Conservation (phyloP, 1,284 basidiomycete species). For the Agaricales sp. region DNA sequence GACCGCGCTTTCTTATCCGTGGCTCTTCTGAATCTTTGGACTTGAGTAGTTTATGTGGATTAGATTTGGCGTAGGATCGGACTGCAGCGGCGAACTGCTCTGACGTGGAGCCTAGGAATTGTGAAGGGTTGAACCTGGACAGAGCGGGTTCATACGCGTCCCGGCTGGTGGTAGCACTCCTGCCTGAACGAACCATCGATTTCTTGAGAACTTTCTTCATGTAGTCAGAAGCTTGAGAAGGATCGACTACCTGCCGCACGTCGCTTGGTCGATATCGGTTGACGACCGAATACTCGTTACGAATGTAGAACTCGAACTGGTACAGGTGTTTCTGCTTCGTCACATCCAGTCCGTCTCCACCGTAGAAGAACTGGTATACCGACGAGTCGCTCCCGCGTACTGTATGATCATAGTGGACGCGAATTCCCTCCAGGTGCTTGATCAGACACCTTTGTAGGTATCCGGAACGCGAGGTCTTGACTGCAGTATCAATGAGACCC, state of each 20-base stretch:
- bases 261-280: constrained; percentile 63
- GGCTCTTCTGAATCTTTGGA: constrained; percentile 35
- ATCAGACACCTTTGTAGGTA: constrained; percentile 98
- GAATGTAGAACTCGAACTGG: constrained; percentile 90
- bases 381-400: constrained; percentile 93
- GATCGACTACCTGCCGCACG: constrained; percentile 53
- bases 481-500: constrained; percentile 98
- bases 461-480: constrained; percentile 97
- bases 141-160: constrained; percentile 65
- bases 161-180: constrained; percentile 32
- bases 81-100: constrained; percentile 86
- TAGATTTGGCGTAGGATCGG: constrained; percentile 72
- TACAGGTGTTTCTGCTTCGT: constrained; percentile 90
- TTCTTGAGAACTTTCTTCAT: constrained; percentile 91
- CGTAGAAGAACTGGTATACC: constrained; percentile 95
- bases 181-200: constrained; percentile 36
- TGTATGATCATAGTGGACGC: constrained; percentile 97
- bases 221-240: constrained; percentile 60
- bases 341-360: constrained; percentile 94
- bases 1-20: constrained; percentile 42
- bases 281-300: constrained; percentile 78
- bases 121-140: constrained; percentile 70
- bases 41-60: constrained; percentile 69
- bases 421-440: constrained; percentile 96
- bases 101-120: constrained; percentile 84